phyloP scores from a whole-genome alignment of 306 rosid species.

The Urtica urens region DNA sequence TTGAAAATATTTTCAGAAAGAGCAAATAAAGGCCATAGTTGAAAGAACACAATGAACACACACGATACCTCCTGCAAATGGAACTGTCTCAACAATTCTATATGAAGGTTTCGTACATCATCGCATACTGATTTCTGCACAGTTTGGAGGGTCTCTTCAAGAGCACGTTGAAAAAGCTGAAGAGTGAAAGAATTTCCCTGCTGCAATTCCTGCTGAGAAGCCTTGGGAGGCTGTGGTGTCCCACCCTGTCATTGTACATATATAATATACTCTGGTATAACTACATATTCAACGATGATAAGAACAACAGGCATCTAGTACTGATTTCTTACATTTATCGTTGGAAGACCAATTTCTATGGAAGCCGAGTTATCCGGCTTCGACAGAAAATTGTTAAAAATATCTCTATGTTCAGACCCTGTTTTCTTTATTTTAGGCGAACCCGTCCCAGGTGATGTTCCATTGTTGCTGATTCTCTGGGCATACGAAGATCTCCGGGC shows the following conservation, averaged over 20 bases:
- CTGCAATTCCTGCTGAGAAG: constrained; percentile 55
- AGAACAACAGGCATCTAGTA: constrained; percentile 11
- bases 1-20: constrained; percentile 12
- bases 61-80: constrained; percentile 95
- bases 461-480: constrained; percentile 78
- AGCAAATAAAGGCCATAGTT: not conserved
- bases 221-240: constrained; percentile 38
- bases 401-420: constrained; percentile 82
- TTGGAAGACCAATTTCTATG: constrained; percentile 40
- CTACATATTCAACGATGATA: no score
- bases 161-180: constrained; percentile 84
- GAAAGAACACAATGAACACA: constrained; percentile 9
- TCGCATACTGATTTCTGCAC: constrained; percentile 82
- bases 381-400: constrained; percentile 46
- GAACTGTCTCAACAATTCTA: constrained; percentile 84
- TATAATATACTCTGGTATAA: not conserved
- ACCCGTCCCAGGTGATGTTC: constrained; percentile 47
- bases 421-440: constrained; percentile 90
- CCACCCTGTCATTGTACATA: constrained; percentile 48
- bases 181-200: constrained; percentile 79
- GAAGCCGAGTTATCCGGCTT: constrained; percentile 51
- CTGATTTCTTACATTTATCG: constrained; percentile 62
- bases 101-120: constrained; percentile 91
- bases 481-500: constrained; percentile 72
- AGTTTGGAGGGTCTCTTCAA: constrained; percentile 77